Conservation (phyloP, 352 stramenopile species). For the Pythium chondricola region DNA sequence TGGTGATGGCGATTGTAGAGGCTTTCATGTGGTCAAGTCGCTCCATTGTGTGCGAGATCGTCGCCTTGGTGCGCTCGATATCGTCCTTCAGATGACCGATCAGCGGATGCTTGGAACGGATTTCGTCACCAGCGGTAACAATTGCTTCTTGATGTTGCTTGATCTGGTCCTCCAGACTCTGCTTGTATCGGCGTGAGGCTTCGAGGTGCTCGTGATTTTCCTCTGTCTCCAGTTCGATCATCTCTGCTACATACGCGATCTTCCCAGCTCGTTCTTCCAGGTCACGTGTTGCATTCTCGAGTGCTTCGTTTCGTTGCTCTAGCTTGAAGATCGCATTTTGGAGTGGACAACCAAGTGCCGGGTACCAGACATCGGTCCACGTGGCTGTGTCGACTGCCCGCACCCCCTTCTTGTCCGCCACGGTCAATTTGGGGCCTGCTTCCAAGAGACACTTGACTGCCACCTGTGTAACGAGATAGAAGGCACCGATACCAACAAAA, state of each 20-base stretch:
- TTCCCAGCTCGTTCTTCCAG: no score
- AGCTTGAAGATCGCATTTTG: conserved; percentile 21
- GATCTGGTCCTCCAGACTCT: conserved; percentile 9
- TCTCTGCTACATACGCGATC: conserved; percentile 3
- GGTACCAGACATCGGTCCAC: conserved; percentile 19
- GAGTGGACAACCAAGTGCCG: conserved; percentile 10
- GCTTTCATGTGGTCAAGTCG: neutral
- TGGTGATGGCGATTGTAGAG: neutral
- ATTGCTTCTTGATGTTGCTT: neutral
- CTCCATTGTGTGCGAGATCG: neutral
- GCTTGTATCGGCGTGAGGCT: neutral
- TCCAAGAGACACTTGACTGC: conserved; percentile 14
- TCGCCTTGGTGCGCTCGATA: neutral
- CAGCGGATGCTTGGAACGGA: conserved; percentile 7
- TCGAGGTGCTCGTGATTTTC: conserved; percentile 4
- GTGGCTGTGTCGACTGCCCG: conserved; percentile 10
- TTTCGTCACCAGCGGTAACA: neutral
- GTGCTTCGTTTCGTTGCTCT: conserved; percentile 8
- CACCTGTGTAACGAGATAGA: conserved; percentile 3
- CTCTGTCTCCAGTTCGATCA: conserved; percentile 3
- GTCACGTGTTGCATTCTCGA: neutral
- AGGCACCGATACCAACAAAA: neutral
- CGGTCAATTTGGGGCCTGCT: conserved; percentile 10
- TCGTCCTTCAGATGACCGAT: conserved; percentile 1
- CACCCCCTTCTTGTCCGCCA: conserved; percentile 18